A percentile compares a stretch with the other conserved stretches of the same genome.
These are phyloP conservation scores for Bruguiera parviflora DNA, from an alignment of 345 rosid species.

Conservation along the genomic window DNA sequence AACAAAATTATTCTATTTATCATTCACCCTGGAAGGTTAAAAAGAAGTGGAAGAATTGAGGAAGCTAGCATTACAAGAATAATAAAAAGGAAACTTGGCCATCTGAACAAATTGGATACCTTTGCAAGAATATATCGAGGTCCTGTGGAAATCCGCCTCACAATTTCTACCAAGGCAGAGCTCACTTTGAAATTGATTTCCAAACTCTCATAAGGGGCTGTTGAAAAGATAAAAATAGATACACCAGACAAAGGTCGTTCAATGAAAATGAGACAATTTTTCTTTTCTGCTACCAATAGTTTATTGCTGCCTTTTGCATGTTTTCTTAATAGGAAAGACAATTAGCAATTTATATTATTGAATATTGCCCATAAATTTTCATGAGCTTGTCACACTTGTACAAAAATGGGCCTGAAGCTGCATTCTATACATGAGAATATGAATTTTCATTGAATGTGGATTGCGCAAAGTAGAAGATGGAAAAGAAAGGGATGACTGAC, in stretches of 20 bases:
- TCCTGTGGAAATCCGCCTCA: constrained; percentile 63
- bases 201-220: constrained; percentile 90
- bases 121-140: constrained; percentile 97
- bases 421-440: neutral
- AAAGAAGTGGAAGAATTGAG: neutral
- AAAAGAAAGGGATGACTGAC: constrained; percentile 35
- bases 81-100: neutral
- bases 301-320: neutral
- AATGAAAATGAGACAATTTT: neutral
- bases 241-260: neutral
- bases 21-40: neutral
- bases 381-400: neutral
- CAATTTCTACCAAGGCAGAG: constrained; percentile 93
- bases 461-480: too few species aligned
- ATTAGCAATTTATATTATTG: neutral
- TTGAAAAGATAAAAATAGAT: constrained; percentile 19
- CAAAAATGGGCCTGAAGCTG: neutral
- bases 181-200: constrained; percentile 94
- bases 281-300: neutral
- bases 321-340: constrained; percentile 3
- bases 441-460: too few species aligned
- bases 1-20: neutral
- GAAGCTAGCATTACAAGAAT: neutral
- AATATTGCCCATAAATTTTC: neutral
- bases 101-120: constrained; percentile 39